Percentiles rank a stretch among this genome's conserved stretches.
Conservation (phyloP, 2,329 filamentous ascomycete genomes). For the Beauveria pseudobassiana region DNA sequence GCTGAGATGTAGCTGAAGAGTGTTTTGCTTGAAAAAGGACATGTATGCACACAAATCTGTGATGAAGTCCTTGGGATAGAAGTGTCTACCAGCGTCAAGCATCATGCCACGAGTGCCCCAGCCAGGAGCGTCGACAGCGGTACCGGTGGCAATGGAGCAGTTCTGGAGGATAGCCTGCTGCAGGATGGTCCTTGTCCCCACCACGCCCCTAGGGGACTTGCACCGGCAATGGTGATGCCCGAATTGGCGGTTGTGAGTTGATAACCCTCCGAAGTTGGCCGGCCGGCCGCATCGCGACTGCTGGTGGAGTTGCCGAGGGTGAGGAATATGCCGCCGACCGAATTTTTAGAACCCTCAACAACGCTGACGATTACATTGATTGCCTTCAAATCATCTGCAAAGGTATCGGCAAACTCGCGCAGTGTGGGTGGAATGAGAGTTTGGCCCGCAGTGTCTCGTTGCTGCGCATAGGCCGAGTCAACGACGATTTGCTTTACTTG, state of each 20-base stretch:
- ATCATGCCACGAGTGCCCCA: slow-evolving; percentile 42
- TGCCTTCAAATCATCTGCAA: not conserved
- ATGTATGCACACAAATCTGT: slow-evolving; percentile 52
- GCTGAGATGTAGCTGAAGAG: slow-evolving; percentile 50
- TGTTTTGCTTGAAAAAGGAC: slow-evolving; percentile 55
- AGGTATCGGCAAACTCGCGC: not conserved
- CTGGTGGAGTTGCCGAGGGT: not conserved
- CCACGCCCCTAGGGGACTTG: slow-evolving; percentile 47
- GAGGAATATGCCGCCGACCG: not conserved
- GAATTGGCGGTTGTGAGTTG: slow-evolving; percentile 31
- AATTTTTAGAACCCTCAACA: not conserved
- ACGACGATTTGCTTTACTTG: not conserved
- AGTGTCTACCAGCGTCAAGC: slow-evolving; percentile 49
- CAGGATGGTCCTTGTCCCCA: slow-evolving; percentile 48
- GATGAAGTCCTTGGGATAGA: slow-evolving; percentile 46
- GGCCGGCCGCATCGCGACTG: slow-evolving; percentile 33
- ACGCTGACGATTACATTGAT: not conserved
- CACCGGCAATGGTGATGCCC: slow-evolving; percentile 39
- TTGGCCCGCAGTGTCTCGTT: not conserved
- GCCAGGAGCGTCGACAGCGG: slow-evolving; percentile 40
- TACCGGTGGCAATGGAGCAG: slow-evolving; percentile 33
- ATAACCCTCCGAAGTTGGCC: slow-evolving; percentile 42
- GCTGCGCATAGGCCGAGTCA: not conserved
- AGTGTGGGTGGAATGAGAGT: not conserved
- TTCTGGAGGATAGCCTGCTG: slow-evolving; percentile 39